These are phyloP conservation scores for Pichia sp. DNA, from an alignment of 1,139 yeast species.

Conservation along the genomic window DNA sequence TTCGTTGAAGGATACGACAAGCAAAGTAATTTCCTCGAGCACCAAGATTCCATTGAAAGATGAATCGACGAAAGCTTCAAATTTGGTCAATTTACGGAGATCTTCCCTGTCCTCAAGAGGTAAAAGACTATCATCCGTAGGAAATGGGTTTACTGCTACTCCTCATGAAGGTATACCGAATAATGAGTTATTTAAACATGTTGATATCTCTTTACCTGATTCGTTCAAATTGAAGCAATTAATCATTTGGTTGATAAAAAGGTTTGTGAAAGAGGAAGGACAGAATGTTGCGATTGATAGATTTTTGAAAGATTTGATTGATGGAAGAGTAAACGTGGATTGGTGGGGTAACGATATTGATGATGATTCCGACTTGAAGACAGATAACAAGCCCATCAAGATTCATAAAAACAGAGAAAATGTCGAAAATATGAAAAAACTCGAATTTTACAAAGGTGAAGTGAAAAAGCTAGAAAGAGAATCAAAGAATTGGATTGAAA, in stretches of 20 bases:
- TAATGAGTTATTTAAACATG: conserved; percentile 50
- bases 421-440: conserved; percentile 37
- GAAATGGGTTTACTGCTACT: conserved; percentile 61
- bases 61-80: neutral
- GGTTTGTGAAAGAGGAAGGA: conserved; percentile 21
- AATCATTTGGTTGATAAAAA: conserved; percentile 59
- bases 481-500: conserved; percentile 21
- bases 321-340: conserved; percentile 52
- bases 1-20: too few species aligned
- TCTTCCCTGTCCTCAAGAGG: conserved; percentile 53
- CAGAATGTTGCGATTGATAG: conserved; percentile 25
- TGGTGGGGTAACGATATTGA: conserved; percentile 49
- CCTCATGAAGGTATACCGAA: conserved; percentile 60
- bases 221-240: conserved; percentile 69
- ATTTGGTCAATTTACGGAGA: conserved; percentile 27
- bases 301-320: conserved; percentile 46
- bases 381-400: conserved; percentile 18
- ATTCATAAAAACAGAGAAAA: conserved; percentile 53
- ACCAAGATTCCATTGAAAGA: conserved; percentile 4
- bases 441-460: conserved; percentile 38
- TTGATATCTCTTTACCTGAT: conserved; percentile 57
- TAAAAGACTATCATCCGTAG: conserved; percentile 64
- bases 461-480: conserved; percentile 38
- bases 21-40: neutral
- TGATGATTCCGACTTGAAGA: neutral